Evolutionary conservation across 306 rosid genomes (phyloP), one percentile per base, ranked within the genome.

Genomic region (Datisca glomerata): DNA sequence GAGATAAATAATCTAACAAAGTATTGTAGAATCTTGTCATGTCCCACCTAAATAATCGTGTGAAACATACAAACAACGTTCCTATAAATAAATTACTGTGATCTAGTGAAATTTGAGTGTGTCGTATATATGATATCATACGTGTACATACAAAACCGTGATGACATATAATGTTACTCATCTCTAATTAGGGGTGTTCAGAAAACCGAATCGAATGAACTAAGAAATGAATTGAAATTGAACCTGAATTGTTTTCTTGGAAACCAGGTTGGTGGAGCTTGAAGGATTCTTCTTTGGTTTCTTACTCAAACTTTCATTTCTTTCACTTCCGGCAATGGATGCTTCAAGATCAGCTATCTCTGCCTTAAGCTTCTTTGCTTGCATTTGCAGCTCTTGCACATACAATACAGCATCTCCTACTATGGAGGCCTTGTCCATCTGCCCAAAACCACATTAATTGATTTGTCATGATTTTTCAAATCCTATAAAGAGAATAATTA

Each of bases 381-480:
- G 75, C 55, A 45, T 54, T 45, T 80, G 96, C 32, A 85, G 75
- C 3, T 59, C 75, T 63, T 80, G 73, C 42, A 85, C 71, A 33
- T 80, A 80, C 15, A 65, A 34, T 3, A 74, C 75, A 32, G 96
- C 87, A 52, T 85, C 96, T 51, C 79, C 87, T 48, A 85, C 74
- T 24, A 85, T 85, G 18, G 93, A 85, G 22, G 93, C 96, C 71
- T 85, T 85, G 47, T 85, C 96, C 96, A 85, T 85, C 96, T 85
- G 65, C 36, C 36, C 9, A 31, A 31, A 31, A 28, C 11, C 33
- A 6, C 33, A 28, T 28, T 12, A 28, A 28, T 6, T 28, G 2
- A 2, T 1, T 6, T 28, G 11, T n/a, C n/a, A n/a, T n/a, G 1
- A 28, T 25, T 8, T 25, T 25, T 4, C 31, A 25, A 25, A 4